Evolutionary conservation across 345 rosid genomes (phyloP).

Genomic region (Crucihimalaya himalaica): DNA sequence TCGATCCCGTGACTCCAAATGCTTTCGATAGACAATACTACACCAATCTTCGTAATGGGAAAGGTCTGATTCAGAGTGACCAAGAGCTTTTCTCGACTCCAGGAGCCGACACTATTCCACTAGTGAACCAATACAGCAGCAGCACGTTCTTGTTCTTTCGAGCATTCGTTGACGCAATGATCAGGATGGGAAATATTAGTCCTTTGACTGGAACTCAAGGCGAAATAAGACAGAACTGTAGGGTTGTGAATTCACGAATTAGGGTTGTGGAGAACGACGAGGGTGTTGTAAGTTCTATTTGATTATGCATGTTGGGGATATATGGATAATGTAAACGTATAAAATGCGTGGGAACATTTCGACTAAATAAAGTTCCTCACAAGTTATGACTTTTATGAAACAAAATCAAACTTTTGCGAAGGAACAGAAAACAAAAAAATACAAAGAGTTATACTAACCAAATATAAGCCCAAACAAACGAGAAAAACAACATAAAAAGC

Average conservation of each 20-base stretch:
- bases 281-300: slow-evolving; percentile 35
- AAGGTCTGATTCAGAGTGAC: slow-evolving; percentile 38
- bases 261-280: slow-evolving; percentile 18
- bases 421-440: neutral
- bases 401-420: neutral
- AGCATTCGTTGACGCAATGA: slow-evolving; percentile 50
- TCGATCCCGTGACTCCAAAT: slow-evolving; percentile 52
- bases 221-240: slow-evolving; percentile 51
- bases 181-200: slow-evolving; percentile 56
- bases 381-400: neutral
- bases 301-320: neutral
- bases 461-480: slow-evolving; percentile 3
- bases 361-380: slow-evolving; percentile 24
- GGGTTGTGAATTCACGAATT: slow-evolving; percentile 34
- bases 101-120: slow-evolving; percentile 29
- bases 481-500: neutral
- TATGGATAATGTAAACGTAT: slow-evolving; percentile 21
- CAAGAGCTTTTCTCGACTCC: slow-evolving; percentile 43
- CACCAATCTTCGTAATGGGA: slow-evolving; percentile 44
- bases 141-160: slow-evolving; percentile 45
- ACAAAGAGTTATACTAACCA: neutral
- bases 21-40: slow-evolving; percentile 51
- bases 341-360: slow-evolving; percentile 23
- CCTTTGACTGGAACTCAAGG: slow-evolving; percentile 48
- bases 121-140: slow-evolving; percentile 34